phyloP scores from a whole-genome alignment of 164 flowering plant species.

The Saururus chinensis region DNA sequence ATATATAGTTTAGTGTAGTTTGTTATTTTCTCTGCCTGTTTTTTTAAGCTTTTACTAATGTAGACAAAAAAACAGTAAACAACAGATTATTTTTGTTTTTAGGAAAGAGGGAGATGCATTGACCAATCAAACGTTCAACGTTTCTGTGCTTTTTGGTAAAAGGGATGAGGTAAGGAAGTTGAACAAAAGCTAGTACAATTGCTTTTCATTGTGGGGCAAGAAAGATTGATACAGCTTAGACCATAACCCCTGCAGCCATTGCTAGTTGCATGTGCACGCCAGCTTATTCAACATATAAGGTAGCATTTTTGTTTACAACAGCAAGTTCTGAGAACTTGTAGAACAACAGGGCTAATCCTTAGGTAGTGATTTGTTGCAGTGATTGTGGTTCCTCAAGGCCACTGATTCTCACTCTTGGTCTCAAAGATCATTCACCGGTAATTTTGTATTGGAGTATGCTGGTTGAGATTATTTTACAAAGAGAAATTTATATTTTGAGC shows the following conservation, averaged over 20 bases:
- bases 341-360: background rate
- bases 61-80: background rate
- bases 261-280: background rate
- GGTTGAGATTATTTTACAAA: no score
- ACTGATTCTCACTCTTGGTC: background rate
- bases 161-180: background rate
- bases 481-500: no score
- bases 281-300: background rate
- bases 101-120: background rate
- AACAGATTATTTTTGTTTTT: background rate
- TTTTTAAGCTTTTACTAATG: background rate
- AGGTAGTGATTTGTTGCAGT: background rate
- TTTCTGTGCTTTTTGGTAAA: background rate
- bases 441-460: background rate
- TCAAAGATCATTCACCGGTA: background rate
- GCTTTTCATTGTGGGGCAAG: background rate
- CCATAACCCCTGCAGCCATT: background rate
- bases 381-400: background rate
- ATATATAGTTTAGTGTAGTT: no score
- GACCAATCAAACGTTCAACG: background rate
- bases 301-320: background rate
- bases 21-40: background rate
- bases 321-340: background rate
- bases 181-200: background rate
- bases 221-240: background rate